These are phyloP conservation scores for Eucommia ulmoides DNA, from an alignment of 257 asterid species.

Conservation along the genomic window DNA sequence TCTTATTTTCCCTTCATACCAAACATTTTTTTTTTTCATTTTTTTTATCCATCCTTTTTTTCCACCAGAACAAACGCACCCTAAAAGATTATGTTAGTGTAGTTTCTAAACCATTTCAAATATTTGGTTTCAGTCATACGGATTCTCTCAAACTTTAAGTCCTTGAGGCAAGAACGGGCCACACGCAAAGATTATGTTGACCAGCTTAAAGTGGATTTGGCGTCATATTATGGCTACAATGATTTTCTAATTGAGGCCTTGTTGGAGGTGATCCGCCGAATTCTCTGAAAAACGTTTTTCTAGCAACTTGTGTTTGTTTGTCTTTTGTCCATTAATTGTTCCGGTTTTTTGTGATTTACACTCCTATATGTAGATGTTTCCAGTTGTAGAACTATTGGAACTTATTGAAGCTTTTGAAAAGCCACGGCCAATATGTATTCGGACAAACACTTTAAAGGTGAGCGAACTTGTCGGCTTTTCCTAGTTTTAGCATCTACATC, in stretches of 20 bases:
- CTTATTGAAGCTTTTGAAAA: constrained; percentile 92
- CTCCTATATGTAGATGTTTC: constrained; percentile 57
- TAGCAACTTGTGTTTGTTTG: constrained; percentile 5
- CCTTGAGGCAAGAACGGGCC: constrained; percentile 66
- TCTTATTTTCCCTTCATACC: not conserved
- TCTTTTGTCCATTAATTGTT: not conserved
- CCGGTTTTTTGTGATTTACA: constrained; percentile 6
- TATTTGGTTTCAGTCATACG: constrained; percentile 54
- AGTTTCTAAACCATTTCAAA: no score
- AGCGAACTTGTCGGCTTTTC: not conserved
- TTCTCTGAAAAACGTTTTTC: not conserved
- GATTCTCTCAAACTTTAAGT: constrained; percentile 63
- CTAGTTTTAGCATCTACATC: not conserved
- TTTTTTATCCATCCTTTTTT: no score
- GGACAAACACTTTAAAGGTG: constrained; percentile 89
- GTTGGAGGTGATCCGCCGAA: constrained; percentile 51
- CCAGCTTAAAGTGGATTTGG: constrained; percentile 15
- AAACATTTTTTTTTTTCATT: no score
- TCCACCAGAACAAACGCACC: no score
- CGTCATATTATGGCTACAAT: constrained; percentile 43
- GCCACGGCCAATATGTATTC: constrained; percentile 80
- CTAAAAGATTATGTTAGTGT: no score
- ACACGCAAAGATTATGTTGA: constrained; percentile 66
- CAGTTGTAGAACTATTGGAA: constrained; percentile 82
- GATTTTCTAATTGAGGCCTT: constrained; percentile 66